Conservation (phyloP, 2,329 filamentous ascomycete species). For the Rhinocladiella mackenziei region DNA sequence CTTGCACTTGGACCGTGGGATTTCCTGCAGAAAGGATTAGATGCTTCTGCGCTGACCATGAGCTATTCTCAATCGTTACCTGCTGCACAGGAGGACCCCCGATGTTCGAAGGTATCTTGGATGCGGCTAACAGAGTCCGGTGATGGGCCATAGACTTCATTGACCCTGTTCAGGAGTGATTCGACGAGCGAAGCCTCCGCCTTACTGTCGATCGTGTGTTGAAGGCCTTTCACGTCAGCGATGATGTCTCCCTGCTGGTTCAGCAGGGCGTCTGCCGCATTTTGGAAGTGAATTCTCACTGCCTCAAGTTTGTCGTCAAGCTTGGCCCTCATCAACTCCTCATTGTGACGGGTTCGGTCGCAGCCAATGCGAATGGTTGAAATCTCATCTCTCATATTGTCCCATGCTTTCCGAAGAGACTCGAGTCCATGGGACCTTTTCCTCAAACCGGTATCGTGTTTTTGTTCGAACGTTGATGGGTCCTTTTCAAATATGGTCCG, state of each 20-base stretch:
- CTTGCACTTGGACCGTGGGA: constrained; percentile 4
- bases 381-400: constrained; percentile 4
- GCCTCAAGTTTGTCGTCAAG: constrained; percentile 3
- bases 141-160: not conserved
- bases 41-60: not conserved
- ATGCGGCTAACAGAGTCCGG: constrained; percentile 13
- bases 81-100: not conserved
- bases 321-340: not conserved
- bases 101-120: constrained; percentile 4
- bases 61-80: not conserved
- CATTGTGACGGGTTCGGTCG: not conserved
- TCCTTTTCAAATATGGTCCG: not conserved
- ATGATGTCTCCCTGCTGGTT: constrained; percentile 2
- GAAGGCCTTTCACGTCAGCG: constrained; percentile 3
- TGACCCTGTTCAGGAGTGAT: constrained; percentile 1
- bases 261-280: not conserved
- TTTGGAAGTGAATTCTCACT: not conserved
- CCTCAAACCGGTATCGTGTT: not conserved
- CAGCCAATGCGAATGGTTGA: not conserved
- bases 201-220: constrained; percentile 5
- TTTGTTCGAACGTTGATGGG: too few species aligned
- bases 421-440: not conserved
- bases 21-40: constrained; percentile 4
- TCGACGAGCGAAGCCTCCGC: constrained; percentile 10
- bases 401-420: not conserved